These are phyloP conservation scores for Spinacia oleracea DNA, from an alignment of 179 eudicot species.

Conservation along the genomic window DNA sequence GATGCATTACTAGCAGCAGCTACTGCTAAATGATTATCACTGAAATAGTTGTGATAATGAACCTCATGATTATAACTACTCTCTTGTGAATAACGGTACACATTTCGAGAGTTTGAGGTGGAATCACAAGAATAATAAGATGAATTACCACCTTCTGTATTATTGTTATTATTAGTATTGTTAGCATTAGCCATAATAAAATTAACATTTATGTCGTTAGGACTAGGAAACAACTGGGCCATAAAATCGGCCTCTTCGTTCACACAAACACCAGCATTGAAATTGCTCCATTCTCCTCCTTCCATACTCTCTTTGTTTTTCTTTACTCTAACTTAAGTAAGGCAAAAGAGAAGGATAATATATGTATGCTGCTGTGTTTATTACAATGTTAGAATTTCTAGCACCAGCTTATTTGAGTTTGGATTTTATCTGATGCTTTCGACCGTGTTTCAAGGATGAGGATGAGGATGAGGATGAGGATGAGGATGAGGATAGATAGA, in stretches of 20 bases:
- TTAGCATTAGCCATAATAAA: neutral
- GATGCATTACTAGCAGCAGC: conserved; percentile 11
- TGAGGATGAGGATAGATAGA: too few relatives aligned
- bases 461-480: too few relatives aligned
- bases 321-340: neutral
- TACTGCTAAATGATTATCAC: conserved; percentile 25
- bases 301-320: conserved; percentile 25
- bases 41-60: conserved; percentile 30
- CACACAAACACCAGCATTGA: conserved; percentile 48
- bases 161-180: conserved; percentile 2
- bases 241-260: conserved; percentile 73
- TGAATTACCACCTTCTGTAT: conserved; percentile 29
- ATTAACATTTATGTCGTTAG: conserved; percentile 34
- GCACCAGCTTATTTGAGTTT: neutral
- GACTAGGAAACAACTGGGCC: conserved; percentile 62
- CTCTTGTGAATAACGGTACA: conserved; percentile 37
- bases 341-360: neutral
- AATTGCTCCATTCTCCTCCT: conserved; percentile 64
- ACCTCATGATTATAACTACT: conserved; percentile 27
- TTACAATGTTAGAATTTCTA: neutral
- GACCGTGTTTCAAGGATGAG: neutral
- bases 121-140: conserved; percentile 40
- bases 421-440: neutral
- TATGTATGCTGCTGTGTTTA: neutral
- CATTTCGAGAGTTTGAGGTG: conserved; percentile 31